Base-by-base conservation (phyloP, 2,329 filamentous ascomycete genomes). In the Xylaria polymorpha region DNA sequence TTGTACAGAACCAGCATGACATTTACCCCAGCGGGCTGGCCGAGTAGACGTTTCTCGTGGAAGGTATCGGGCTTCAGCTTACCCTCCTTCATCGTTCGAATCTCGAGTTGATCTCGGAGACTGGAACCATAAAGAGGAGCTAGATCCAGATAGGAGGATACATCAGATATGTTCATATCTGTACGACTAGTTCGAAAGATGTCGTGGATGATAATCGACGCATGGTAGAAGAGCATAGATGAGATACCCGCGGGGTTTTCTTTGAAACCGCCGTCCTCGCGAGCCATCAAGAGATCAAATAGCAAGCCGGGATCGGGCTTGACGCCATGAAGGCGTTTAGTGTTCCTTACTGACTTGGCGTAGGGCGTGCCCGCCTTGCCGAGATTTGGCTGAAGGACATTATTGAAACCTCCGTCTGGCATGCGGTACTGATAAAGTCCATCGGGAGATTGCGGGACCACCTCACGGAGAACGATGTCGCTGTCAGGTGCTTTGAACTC, bases 141-240 rank as follows among this genome's bases (percentile, higher is more conserved):
- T 1, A 94, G 82, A 75, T 94, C 92, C 29, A 94, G 85, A 71
- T 94, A 94, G 0, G 91, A 93, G 0, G 91, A 93, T 0, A 90
- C 92, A 70, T 88, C 83, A 0, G 88, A 91, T 64, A 86, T 88
- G 65, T 87, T 88, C 75, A 84, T 85, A 77, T 94, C 89, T 5
- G 81, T 82, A 32, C 88, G 87, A 73, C 87, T 88, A 1, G 90
- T 92, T 44, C 88, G 85, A 79, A 92, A 92, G 59, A 90, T 79
- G 79, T 84, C 83, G 72, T 88, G 86, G 61, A 87, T 88, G 68
- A 89, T 88, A 74, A 94, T 91, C 7, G 90, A 88, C 0, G 91
- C 92, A 51, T 92, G 82, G 72, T 94, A 93, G 78, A 93, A 93
- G 18, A 94, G 82, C 81, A 93, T 88, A 73, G 89, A 91, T 0